phyloP scores from a whole-genome alignment of 768 basidiomycete genomes.

The Amanita inopinata region DNA sequence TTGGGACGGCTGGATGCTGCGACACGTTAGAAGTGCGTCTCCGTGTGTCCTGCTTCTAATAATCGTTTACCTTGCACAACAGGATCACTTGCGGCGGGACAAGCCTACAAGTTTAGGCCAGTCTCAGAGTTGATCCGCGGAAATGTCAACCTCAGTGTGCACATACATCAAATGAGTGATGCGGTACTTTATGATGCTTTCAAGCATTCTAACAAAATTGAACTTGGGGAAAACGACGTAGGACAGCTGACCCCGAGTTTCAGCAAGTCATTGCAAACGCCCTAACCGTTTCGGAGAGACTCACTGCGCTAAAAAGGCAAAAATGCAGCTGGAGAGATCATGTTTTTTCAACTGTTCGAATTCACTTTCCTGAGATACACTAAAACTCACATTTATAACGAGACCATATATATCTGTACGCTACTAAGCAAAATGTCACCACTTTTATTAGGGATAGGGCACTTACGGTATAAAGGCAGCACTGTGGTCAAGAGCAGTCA shows the following conservation, averaged over 20 bases:
- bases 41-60: not conserved
- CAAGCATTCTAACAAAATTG: constrained; percentile 49
- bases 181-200: constrained; percentile 47
- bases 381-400: constrained; percentile 37
- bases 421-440: not conserved
- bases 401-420: constrained; percentile 54
- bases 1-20: constrained; percentile 42
- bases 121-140: not conserved
- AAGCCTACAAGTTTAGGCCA: constrained; percentile 23
- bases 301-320: constrained; percentile 43
- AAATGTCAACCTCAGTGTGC: constrained; percentile 14
- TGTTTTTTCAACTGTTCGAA: too few relatives aligned
- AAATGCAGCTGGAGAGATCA: constrained; percentile 40
- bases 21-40: not conserved
- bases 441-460: not conserved
- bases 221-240: constrained; percentile 56
- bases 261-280: not conserved
- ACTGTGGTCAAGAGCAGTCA: constrained; percentile 26
- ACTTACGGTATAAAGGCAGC: constrained; percentile 53
- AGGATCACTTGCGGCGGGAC: constrained; percentile 51
- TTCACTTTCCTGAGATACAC: not conserved
- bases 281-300: constrained; percentile 14
- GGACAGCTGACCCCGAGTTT: constrained; percentile 30
- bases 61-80: constrained; percentile 38
- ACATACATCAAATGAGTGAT: constrained; percentile 51